Conservation (phyloP, 805 yeast species). For the Lipomyces starkeyi region DNA sequence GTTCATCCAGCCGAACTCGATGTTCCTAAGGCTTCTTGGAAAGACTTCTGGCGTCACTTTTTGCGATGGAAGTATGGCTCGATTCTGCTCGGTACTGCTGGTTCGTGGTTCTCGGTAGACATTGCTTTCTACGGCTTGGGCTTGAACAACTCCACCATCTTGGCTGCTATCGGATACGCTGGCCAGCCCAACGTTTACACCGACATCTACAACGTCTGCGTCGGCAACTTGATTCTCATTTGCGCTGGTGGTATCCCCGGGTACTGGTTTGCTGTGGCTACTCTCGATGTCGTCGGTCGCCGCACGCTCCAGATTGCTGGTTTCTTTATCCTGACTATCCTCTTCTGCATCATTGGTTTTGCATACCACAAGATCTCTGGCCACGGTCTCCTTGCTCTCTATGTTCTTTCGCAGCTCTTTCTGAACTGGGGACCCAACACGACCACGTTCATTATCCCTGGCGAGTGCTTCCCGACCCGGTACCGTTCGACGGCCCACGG, state of each 20-base stretch:
- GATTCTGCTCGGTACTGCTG: conserved; percentile 85
- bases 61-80: conserved; percentile 86
- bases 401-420: conserved; percentile 84
- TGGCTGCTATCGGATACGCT: conserved; percentile 85
- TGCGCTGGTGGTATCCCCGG: conserved; percentile 97
- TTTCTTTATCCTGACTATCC: conserved; percentile 69
- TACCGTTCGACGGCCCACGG: conserved; percentile 96
- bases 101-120: conserved; percentile 89
- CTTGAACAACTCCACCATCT: conserved; percentile 78
- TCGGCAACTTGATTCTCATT: conserved; percentile 88
- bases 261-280: conserved; percentile 84
- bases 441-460: conserved; percentile 89
- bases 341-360: conserved; percentile 83
- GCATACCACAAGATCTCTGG: conserved; percentile 74
- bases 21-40: conserved; percentile 79
- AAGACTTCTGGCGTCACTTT: conserved; percentile 75
- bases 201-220: conserved; percentile 75
- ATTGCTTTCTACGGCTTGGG: conserved; percentile 90
- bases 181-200: conserved; percentile 71
- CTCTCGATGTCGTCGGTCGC: conserved; percentile 82
- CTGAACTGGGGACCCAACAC: conserved; percentile 93
- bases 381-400: conserved; percentile 74
- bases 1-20: conserved; percentile 47
- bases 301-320: conserved; percentile 81
- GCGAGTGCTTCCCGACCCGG: conserved; percentile 92